phyloP scores from a whole-genome alignment of 495 filamentous ascomycete genomes.

The Stereocaulon alpinum region DNA sequence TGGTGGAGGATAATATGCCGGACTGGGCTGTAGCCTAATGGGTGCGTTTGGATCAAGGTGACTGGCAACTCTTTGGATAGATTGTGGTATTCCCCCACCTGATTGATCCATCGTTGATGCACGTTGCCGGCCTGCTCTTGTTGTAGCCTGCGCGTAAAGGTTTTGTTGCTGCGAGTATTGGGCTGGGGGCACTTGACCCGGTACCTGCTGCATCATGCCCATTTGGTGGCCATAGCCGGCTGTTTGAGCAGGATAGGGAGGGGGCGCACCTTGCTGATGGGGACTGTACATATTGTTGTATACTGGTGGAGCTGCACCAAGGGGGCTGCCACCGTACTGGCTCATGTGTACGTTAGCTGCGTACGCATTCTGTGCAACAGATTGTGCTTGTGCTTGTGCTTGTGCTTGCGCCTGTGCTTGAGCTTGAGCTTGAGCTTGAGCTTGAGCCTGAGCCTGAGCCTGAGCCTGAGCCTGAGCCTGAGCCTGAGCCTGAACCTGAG shows the following conservation, averaged over 20 bases:
- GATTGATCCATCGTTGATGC: conserved; percentile 94
- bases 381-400: conserved; percentile 42
- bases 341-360: conserved; percentile 47
- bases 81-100: conserved; percentile 78
- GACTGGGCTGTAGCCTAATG: conserved; percentile 88
- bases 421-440: conserved; percentile 49
- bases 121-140: conserved; percentile 72
- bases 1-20: conserved; percentile 96
- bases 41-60: conserved; percentile 93
- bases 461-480: conserved; percentile 54
- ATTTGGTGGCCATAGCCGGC: conserved; percentile 64
- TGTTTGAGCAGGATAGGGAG: conserved; percentile 68
- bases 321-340: conserved; percentile 45
- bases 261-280: conserved; percentile 66
- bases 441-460: conserved; percentile 47
- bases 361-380: conserved; percentile 44
- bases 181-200: conserved; percentile 55
- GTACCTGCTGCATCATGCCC: conserved; percentile 52
- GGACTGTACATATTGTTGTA: conserved; percentile 78
- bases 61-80: conserved; percentile 92
- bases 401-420: conserved; percentile 56
- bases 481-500: conserved; percentile 39
- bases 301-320: conserved; percentile 46
- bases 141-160: conserved; percentile 78
- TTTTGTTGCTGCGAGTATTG: conserved; percentile 61